Conservation (phyloP, 2,329 filamentous ascomycete genomes). For the Aspergillus calidoustus region DNA sequence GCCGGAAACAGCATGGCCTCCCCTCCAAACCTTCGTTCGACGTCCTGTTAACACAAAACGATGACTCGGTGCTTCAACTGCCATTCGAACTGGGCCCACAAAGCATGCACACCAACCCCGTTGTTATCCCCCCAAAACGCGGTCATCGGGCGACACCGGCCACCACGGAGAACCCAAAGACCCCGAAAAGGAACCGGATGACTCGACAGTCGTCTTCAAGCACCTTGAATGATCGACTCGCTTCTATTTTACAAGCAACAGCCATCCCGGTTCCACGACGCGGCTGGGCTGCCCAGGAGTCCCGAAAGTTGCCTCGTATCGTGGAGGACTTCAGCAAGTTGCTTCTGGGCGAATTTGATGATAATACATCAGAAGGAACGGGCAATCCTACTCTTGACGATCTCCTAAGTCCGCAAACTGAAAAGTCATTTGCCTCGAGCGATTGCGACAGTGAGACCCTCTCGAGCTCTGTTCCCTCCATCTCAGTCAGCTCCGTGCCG, state of each 20-base stretch:
- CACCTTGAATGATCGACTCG: conserved; percentile 50
- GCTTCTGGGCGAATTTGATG: conserved; percentile 58
- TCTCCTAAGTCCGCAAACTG: conserved; percentile 56
- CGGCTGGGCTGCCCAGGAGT: conserved; percentile 43
- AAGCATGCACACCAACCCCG: conserved; percentile 35
- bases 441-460: conserved; percentile 51
- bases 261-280: conserved; percentile 59
- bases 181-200: conserved; percentile 25
- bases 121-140: conserved; percentile 43
- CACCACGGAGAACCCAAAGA: conserved; percentile 25
- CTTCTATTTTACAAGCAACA: conserved; percentile 63
- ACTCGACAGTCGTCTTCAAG: conserved; percentile 33
- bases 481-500: conserved; percentile 63
- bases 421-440: conserved; percentile 46
- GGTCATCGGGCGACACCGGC: conserved; percentile 28
- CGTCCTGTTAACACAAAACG: conserved; percentile 15
- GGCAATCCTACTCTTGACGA: conserved; percentile 57
- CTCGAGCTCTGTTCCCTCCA: conserved; percentile 52
- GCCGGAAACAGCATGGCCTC: conserved; percentile 22
- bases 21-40: conserved; percentile 16
- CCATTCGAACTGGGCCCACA: conserved; percentile 18
- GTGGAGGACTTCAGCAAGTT: conserved; percentile 60
- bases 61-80: conserved; percentile 24
- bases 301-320: conserved; percentile 46
- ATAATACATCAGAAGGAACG: conserved; percentile 46